A percentile compares a stretch with the other conserved stretches of the same genome.
These are phyloP conservation scores for Phaeotremella skinneri DNA, from an alignment of 768 basidiomycete species.

Conservation along the genomic window DNA sequence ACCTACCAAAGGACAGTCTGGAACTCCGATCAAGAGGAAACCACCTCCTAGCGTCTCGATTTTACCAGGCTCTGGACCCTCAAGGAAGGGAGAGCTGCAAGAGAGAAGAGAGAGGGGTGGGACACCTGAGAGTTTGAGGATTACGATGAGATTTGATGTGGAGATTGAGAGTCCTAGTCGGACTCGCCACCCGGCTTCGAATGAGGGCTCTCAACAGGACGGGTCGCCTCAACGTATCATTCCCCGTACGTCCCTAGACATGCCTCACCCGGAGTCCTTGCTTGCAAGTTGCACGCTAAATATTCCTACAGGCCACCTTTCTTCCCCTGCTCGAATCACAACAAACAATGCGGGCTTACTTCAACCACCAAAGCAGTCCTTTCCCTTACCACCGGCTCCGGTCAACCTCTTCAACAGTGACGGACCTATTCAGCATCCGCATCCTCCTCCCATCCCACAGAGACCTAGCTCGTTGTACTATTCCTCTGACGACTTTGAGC, in stretches of 20 bases:
- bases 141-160: conserved; percentile 22
- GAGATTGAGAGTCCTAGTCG: conserved; percentile 10
- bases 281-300: not conserved
- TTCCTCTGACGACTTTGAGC: not conserved
- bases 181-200: not conserved
- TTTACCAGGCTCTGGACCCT: not conserved
- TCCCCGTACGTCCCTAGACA: conserved; percentile 4
- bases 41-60: not conserved
- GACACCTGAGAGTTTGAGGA: conserved; percentile 22
- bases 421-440: not conserved
- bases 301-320: conserved; percentile 17
- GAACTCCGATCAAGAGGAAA: too few relatives aligned
- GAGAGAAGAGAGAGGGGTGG: not conserved
- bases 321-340: conserved; percentile 10
- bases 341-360: too few relatives aligned
- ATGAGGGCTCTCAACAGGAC: conserved; percentile 11
- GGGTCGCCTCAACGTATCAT: not conserved
- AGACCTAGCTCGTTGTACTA: not conserved
- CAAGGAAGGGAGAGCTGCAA: not conserved
- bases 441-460: not conserved
- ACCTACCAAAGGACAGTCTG: too few relatives aligned
- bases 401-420: not conserved
- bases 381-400: not conserved
- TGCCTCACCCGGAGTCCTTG: not conserved
- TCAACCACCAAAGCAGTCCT: not conserved